Percentiles rank a stretch among this genome's conserved stretches.
Conservation (phyloP, 2,329 filamentous ascomycete genomes). For the Talaromyces sp. region DNA sequence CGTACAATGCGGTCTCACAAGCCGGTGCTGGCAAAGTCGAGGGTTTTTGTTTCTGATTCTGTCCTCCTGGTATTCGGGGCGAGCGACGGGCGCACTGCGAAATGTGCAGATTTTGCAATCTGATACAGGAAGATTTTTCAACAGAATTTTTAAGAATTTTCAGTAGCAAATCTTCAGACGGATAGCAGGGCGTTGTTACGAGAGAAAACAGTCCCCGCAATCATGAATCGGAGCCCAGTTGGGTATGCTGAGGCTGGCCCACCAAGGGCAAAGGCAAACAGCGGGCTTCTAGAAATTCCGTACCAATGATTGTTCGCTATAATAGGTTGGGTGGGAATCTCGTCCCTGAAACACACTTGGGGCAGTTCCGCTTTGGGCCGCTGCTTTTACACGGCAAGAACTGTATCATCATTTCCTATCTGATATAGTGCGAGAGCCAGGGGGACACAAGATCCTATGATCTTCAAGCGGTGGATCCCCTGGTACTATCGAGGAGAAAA, state of each 20-base stretch:
- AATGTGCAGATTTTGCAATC: neutral
- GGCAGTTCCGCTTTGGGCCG: slow-evolving; percentile 8
- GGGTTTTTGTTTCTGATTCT: slow-evolving; percentile 12
- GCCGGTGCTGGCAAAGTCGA: slow-evolving; percentile 8
- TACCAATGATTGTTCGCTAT: slow-evolving; percentile 16
- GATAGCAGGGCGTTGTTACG: slow-evolving; percentile 18
- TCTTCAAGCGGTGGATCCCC: slow-evolving; percentile 23
- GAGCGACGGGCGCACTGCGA: slow-evolving; percentile 17
- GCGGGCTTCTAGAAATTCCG: slow-evolving; percentile 23
- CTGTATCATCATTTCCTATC: slow-evolving; percentile 17
- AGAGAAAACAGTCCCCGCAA: slow-evolving; percentile 22
- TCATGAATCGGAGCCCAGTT: slow-evolving; percentile 17
- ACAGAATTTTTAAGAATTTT: slow-evolving; percentile 12
- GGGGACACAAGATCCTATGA: slow-evolving; percentile 17
- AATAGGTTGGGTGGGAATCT: slow-evolving; percentile 7
- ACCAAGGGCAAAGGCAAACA: slow-evolving; percentile 9
- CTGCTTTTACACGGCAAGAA: slow-evolving; percentile 8
- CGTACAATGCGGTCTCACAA: neutral
- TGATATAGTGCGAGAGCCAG: slow-evolving; percentile 7
- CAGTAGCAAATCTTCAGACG: slow-evolving; percentile 10
- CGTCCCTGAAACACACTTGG: slow-evolving; percentile 15
- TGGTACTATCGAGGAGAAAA: slow-evolving; percentile 4
- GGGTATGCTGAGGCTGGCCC: slow-evolving; percentile 16
- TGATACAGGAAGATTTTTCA: slow-evolving; percentile 1
- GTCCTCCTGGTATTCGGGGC: slow-evolving; percentile 5